Percentiles rank a stretch among this genome's conserved stretches.
Evolutionary conservation across 768 basidiomycete genomes (phyloP).

Genomic region (Lactifluus hygrophoroides): DNA sequence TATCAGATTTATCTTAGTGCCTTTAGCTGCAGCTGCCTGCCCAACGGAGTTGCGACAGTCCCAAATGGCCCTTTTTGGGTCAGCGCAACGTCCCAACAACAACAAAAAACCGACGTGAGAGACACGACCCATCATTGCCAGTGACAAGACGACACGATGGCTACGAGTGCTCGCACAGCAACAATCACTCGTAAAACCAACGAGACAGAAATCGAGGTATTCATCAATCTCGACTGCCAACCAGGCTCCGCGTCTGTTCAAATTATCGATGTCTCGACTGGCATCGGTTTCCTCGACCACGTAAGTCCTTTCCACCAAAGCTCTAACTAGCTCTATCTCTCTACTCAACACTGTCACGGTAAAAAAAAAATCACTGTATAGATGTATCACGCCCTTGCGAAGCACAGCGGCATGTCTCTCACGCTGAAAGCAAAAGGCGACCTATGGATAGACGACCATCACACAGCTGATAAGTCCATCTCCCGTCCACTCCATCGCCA

Average conservation of each 20-base stretch:
- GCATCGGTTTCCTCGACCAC: slow-evolving; percentile 98
- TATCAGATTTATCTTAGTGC: slow-evolving; percentile 21
- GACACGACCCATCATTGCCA: too few species aligned
- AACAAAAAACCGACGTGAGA: too few species aligned
- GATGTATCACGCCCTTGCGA: slow-evolving; percentile 98
- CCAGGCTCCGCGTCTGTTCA: slow-evolving; percentile 57
- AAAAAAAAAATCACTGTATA: slow-evolving; percentile 26
- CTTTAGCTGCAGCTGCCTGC: too few species aligned
- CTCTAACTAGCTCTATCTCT: neutral
- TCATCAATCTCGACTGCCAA: slow-evolving; percentile 70
- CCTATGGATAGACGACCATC: slow-evolving; percentile 97
- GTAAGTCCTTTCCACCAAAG: slow-evolving; percentile 36
- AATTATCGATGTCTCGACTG: slow-evolving; percentile 78
- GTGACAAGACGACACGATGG: slow-evolving; percentile 16
- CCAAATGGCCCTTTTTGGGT: neutral
- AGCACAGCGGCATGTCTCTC: slow-evolving; percentile 92
- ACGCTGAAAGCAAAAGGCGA: slow-evolving; percentile 90
- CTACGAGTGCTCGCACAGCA: slow-evolving; percentile 47
- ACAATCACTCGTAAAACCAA: slow-evolving; percentile 75
- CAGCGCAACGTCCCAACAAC: too few species aligned
- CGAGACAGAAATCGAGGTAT: slow-evolving; percentile 86
- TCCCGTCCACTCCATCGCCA: neutral
- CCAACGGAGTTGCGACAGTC: too few species aligned
- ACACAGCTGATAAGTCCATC: slow-evolving; percentile 87
- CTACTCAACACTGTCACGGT: neutral